A percentile compares a stretch with the other conserved stretches of the same genome.
phyloP scores from a whole-genome alignment of 2,329 filamentous ascomycete genomes.

The Fusarium redolens region DNA sequence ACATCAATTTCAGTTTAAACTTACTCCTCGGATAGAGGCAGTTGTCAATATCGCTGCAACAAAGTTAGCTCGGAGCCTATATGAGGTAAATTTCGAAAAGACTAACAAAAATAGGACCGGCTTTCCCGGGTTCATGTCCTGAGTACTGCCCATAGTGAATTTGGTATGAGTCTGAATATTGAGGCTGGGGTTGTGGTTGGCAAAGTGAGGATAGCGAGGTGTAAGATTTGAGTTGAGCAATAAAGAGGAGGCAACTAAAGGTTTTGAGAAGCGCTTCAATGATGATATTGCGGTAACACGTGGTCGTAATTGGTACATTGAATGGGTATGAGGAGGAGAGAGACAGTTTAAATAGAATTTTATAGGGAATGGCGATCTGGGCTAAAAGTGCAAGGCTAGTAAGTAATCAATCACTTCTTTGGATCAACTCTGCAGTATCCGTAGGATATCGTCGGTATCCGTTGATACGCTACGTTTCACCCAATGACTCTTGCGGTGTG shows the following conservation, averaged over 20 bases:
- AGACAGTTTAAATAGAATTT: constrained; percentile 17
- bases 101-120: constrained; percentile 59
- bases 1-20: constrained; percentile 38
- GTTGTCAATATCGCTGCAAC: constrained; percentile 94
- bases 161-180: constrained; percentile 11
- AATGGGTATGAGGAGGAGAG: constrained; percentile 21
- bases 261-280: constrained; percentile 32
- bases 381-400: constrained; percentile 20
- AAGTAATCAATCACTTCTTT: constrained; percentile 10
- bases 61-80: constrained; percentile 18
- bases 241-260: constrained; percentile 12
- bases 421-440: background rate
- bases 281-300: constrained; percentile 32
- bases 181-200: constrained; percentile 17
- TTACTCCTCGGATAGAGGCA: constrained; percentile 91
- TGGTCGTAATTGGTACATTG: constrained; percentile 40
- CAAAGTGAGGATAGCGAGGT: constrained; percentile 19
- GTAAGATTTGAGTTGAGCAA: constrained; percentile 23
- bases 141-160: constrained; percentile 49
- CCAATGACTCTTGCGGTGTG: constrained; percentile 43
- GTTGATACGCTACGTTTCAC: constrained; percentile 11
- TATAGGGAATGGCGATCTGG: constrained; percentile 14
- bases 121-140: constrained; percentile 49
- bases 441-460: constrained; percentile 2
- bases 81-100: background rate